phyloP scores from a whole-genome alignment of 805 yeast species.

The Candida gorgasii region DNA sequence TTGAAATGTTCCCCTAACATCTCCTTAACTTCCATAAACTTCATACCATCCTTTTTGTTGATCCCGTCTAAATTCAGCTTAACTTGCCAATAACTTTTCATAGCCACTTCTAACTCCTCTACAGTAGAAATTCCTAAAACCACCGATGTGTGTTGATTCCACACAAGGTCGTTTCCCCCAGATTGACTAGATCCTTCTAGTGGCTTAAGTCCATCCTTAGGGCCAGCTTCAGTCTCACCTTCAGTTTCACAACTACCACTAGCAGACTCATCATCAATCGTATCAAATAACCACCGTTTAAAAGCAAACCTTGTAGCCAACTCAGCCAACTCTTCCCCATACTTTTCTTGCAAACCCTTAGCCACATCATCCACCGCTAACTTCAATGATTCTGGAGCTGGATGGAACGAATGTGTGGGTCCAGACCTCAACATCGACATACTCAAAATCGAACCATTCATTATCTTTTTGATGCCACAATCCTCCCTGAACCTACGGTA shows the following conservation, averaged over 20 bases:
- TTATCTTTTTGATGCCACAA: conserved; percentile 57
- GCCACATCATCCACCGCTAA: conserved; percentile 51
- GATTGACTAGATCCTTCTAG: too few relatives aligned
- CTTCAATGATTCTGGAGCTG: conserved; percentile 63
- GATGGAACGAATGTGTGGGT: conserved; percentile 75
- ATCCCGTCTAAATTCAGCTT: conserved; percentile 30
- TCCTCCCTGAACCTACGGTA: conserved; percentile 49
- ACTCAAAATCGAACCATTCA: conserved; percentile 82
- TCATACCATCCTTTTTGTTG: conserved; percentile 42
- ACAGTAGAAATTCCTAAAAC: conserved; percentile 77
- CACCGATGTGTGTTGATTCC: conserved; percentile 47
- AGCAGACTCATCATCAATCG: conserved; percentile 15
- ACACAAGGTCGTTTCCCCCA: conserved; percentile 16
- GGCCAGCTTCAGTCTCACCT: too few relatives aligned
- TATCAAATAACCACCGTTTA: conserved; percentile 51
- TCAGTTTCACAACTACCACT: too few relatives aligned
- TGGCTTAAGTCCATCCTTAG: too few relatives aligned
- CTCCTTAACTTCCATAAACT: conserved; percentile 44
- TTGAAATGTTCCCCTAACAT: conserved; percentile 56
- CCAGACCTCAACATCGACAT: conserved; percentile 81
- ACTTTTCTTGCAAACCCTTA: conserved; percentile 28
- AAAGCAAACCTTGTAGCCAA: conserved; percentile 78
- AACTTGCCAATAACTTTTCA: conserved; percentile 55
- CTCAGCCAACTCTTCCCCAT: conserved; percentile 72
- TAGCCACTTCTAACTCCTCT: conserved; percentile 63